Conservation (phyloP, 2,329 filamentous ascomycete genomes). For the Venturia carpophila region DNA sequence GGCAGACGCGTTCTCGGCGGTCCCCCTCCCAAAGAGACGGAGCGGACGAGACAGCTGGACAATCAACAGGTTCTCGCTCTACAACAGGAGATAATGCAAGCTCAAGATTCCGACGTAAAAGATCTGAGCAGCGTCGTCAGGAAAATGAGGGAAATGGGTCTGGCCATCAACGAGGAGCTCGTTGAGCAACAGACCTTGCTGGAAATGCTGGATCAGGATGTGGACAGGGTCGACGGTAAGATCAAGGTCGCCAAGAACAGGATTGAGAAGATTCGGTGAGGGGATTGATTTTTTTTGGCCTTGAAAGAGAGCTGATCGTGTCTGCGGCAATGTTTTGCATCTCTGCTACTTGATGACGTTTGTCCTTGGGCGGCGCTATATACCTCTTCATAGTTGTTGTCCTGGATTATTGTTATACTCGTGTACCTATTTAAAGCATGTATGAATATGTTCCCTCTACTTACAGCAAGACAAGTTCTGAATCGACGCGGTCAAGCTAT, state of each 20-base stretch:
- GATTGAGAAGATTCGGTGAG: constrained; percentile 52
- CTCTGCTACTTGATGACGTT: background rate
- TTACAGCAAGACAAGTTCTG: background rate
- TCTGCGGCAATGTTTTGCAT: background rate
- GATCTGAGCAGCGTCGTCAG: constrained; percentile 61
- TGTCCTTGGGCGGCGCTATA: background rate
- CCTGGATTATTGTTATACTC: background rate
- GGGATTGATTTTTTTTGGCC: background rate
- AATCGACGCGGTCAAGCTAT: too few relatives aligned
- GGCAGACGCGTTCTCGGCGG: constrained; percentile 63
- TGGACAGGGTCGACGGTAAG: constrained; percentile 50
- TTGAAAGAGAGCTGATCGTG: background rate
- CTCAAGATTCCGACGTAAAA: constrained; percentile 67
- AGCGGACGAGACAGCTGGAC: constrained; percentile 67
- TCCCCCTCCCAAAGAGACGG: constrained; percentile 61
- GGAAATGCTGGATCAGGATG: constrained; percentile 19
- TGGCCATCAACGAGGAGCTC: constrained; percentile 20
- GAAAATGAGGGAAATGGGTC: constrained; percentile 35
- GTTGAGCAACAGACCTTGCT: constrained; percentile 18
- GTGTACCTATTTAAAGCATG: background rate
- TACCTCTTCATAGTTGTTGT: background rate
- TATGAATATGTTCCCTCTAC: background rate
- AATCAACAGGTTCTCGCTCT: constrained; percentile 67
- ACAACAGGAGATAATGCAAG: constrained; percentile 64
- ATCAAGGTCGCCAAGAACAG: constrained; percentile 66